A percentile compares a stretch with the other conserved stretches of the same genome.
Evolutionary conservation across 2,329 filamentous ascomycete genomes (phyloP).

Genomic region (Thelonectria olida): DNA sequence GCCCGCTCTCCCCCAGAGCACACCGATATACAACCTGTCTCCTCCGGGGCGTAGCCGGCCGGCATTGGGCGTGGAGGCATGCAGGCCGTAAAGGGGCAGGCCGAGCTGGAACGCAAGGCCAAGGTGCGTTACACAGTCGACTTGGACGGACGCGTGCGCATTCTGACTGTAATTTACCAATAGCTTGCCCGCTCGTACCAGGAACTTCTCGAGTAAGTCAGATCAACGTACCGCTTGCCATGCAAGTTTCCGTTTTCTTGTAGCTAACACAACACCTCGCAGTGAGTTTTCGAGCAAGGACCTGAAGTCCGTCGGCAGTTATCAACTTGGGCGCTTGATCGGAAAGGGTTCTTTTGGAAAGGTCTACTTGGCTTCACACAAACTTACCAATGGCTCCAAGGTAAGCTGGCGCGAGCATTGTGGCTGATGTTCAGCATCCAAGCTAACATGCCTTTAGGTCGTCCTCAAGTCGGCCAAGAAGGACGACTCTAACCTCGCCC

Average conservation of each 20-base stretch:
- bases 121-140: conserved; percentile 54
- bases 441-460: conserved; percentile 65
- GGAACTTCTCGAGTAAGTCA: conserved; percentile 87
- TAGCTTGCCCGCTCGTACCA: conserved; percentile 97
- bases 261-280: conserved; percentile 28
- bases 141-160: background rate
- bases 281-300: conserved; percentile 96
- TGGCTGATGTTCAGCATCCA: background rate
- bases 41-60: conserved; percentile 32
- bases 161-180: conserved; percentile 5
- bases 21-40: conserved; percentile 23
- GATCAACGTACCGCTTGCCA: background rate
- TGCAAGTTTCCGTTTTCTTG: background rate
- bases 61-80: conserved; percentile 51
- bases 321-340: conserved; percentile 88
- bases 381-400: conserved; percentile 98
- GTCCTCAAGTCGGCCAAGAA: conserved; percentile 98
- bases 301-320: conserved; percentile 92
- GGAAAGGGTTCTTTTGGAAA: conserved; percentile 99
- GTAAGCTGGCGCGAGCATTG: conserved; percentile 55
- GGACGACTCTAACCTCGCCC: conserved; percentile 91
- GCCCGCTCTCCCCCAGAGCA: conserved; percentile 2
- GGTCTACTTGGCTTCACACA: conserved; percentile 95
- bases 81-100: conserved; percentile 64
- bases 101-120: conserved; percentile 69